Evolutionary conservation across 1,284 basidiomycete genomes (phyloP).

Genomic region (Porphyrellus sp.): DNA sequence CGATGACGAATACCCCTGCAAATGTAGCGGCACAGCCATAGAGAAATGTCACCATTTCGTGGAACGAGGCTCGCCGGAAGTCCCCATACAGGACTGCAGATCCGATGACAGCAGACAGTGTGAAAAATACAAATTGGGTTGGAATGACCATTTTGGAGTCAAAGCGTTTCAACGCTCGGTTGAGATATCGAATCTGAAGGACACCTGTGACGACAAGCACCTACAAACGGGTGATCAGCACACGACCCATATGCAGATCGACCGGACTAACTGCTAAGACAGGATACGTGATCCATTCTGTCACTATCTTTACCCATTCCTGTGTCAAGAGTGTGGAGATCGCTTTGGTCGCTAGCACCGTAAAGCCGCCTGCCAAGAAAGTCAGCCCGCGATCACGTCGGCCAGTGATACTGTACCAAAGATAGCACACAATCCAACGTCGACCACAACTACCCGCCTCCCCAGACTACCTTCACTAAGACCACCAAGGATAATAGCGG

Average conservation of each 20-base stretch:
- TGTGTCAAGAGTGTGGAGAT: constrained; percentile 81
- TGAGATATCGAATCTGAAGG: constrained; percentile 89
- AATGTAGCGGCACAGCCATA: constrained; percentile 84
- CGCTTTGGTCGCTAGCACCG: constrained; percentile 92
- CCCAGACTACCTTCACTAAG: constrained; percentile 62
- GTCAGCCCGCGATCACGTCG: constrained; percentile 7
- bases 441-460: constrained; percentile 73
- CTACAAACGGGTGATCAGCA: constrained; percentile 37
- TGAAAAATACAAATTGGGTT: constrained; percentile 91
- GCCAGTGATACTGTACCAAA: constrained; percentile 54
- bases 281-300: constrained; percentile 77
- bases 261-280: constrained; percentile 51
- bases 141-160: constrained; percentile 86
- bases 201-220: constrained; percentile 79
- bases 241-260: constrained; percentile 18
- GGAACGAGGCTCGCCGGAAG: constrained; percentile 77
- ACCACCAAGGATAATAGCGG: constrained; percentile 56
- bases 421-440: constrained; percentile 85
- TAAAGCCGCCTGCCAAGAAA: constrained; percentile 73
- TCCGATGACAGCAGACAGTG: constrained; percentile 84
- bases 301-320: constrained; percentile 72
- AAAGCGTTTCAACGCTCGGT: constrained; percentile 85
- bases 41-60: constrained; percentile 82
- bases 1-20: constrained; percentile 81
- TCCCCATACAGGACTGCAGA: constrained; percentile 93